These are phyloP conservation scores for Dovyalis caffra DNA, from an alignment of 345 rosid species.

Conservation along the genomic window DNA sequence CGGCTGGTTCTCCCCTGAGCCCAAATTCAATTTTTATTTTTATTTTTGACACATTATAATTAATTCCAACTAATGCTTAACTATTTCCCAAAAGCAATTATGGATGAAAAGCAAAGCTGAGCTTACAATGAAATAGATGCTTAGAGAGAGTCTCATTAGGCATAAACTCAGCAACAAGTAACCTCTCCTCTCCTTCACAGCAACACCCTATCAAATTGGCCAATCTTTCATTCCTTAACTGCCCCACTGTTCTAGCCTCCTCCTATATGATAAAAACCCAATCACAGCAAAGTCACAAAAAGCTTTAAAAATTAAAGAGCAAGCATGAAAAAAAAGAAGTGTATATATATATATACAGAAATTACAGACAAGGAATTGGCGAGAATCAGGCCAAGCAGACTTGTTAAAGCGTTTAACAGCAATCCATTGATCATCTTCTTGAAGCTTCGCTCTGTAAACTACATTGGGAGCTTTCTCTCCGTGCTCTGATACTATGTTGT, in stretches of 20 bases:
- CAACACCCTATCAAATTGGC: constrained; percentile 80
- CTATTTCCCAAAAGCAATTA: neutral
- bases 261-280: constrained; percentile 42
- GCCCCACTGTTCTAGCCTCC: constrained; percentile 83
- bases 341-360: no score
- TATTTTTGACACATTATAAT: neutral
- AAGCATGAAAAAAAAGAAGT: neutral
- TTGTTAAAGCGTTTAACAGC: constrained; percentile 91
- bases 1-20: constrained; percentile 88
- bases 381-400: constrained; percentile 92
- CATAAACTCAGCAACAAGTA: constrained; percentile 86
- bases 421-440: constrained; percentile 61
- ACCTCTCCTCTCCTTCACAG: constrained; percentile 76
- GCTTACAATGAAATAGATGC: constrained; percentile 87
- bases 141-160: constrained; percentile 81
- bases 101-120: neutral
- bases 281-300: constrained; percentile 24
- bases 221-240: constrained; percentile 63
- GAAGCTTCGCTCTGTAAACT: constrained; percentile 76
- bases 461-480: constrained; percentile 97
- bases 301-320: neutral
- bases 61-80: neutral
- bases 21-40: constrained; percentile 6
- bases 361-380: constrained; percentile 71
- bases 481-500: constrained; percentile 90